phyloP scores from a whole-genome alignment of 2,329 filamentous ascomycete genomes.

The Penicillium sp. region DNA sequence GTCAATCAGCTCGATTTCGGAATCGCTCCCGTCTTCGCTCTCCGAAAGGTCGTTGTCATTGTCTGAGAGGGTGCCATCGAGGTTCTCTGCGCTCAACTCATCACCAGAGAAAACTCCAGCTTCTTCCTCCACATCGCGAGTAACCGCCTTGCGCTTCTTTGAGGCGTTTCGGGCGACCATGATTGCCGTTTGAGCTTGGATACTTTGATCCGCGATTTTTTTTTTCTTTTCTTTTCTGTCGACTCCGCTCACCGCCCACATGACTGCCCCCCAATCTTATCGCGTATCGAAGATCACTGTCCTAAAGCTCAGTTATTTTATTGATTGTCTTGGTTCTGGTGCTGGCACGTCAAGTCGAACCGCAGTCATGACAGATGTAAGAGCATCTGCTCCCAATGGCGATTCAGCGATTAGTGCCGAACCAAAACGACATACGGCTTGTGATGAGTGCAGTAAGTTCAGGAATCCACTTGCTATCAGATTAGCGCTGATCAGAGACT shows the following conservation, averaged over 20 bases:
- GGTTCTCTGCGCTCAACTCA: slow-evolving; percentile 52
- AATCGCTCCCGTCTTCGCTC: slow-evolving; percentile 42
- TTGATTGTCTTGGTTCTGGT: not conserved
- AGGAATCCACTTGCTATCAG: not conserved
- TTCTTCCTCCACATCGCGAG: slow-evolving; percentile 51
- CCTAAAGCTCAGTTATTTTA: not conserved
- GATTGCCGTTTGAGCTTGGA: slow-evolving; percentile 15
- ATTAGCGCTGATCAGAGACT: slow-evolving; percentile 15
- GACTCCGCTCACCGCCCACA: slow-evolving; percentile 35
- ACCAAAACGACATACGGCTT: slow-evolving; percentile 48
- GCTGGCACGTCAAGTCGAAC: slow-evolving; percentile 1
- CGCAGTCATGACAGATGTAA: slow-evolving; percentile 5
- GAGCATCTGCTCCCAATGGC: not conserved
- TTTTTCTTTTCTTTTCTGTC: slow-evolving; percentile 26
- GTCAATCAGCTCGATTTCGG: slow-evolving; percentile 57
- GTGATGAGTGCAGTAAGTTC: slow-evolving; percentile 50
- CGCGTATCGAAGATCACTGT: slow-evolving; percentile 15
- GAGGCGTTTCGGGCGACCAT: slow-evolving; percentile 42
- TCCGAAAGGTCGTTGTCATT: slow-evolving; percentile 40
- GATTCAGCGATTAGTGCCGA: slow-evolving; percentile 14
- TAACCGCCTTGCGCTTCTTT: slow-evolving; percentile 67
- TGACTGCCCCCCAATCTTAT: slow-evolving; percentile 33
- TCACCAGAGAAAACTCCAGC: slow-evolving; percentile 59
- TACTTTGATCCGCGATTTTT: slow-evolving; percentile 21
- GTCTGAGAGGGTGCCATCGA: slow-evolving; percentile 46